Conservation (phyloP, 495 filamentous ascomycete species). For the Neurospora terricola region DNA sequence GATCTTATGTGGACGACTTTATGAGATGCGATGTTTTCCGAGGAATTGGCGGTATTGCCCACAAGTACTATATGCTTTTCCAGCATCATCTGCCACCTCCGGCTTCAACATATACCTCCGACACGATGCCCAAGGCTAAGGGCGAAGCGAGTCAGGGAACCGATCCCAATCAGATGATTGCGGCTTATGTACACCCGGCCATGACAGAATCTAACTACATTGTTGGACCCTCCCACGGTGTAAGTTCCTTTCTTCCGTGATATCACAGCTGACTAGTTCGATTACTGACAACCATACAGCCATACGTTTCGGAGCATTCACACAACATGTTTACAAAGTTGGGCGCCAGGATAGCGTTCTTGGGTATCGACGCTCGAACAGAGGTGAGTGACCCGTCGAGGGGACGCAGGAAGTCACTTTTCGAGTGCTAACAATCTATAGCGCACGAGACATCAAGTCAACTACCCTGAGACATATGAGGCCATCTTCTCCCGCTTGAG, state of each 20-base stretch:
- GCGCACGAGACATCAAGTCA: constrained; percentile 84
- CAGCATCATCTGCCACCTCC: constrained; percentile 86
- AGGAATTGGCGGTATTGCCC: constrained; percentile 77
- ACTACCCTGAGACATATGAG: constrained; percentile 84
- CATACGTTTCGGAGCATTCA: constrained; percentile 72
- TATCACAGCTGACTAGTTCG: constrained; percentile 12
- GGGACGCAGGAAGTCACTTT: too few relatives aligned
- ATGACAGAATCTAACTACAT: constrained; percentile 65
- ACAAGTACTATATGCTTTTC: constrained; percentile 90
- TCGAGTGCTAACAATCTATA: constrained; percentile 4
- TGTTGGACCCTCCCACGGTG: constrained; percentile 61
- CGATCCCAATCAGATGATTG: constrained; percentile 57
- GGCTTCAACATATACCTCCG: constrained; percentile 68
- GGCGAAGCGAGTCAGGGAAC: constrained; percentile 34
- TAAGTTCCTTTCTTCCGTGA: constrained; percentile 3
- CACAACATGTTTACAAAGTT: constrained; percentile 73
- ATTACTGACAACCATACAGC: constrained; percentile 14
- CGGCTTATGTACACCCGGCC: constrained; percentile 57
- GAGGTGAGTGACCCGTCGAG: constrained; percentile 32
- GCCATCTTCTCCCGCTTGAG: constrained; percentile 62
- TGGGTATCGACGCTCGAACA: constrained; percentile 82
- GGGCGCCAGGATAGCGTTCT: constrained; percentile 74
- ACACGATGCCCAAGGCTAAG: constrained; percentile 14
- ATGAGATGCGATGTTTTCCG: constrained; percentile 85
- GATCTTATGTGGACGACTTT: constrained; percentile 85